Evolutionary conservation across 2,329 filamentous ascomycete genomes (phyloP).

Genomic region (Diaporthe citri): DNA sequence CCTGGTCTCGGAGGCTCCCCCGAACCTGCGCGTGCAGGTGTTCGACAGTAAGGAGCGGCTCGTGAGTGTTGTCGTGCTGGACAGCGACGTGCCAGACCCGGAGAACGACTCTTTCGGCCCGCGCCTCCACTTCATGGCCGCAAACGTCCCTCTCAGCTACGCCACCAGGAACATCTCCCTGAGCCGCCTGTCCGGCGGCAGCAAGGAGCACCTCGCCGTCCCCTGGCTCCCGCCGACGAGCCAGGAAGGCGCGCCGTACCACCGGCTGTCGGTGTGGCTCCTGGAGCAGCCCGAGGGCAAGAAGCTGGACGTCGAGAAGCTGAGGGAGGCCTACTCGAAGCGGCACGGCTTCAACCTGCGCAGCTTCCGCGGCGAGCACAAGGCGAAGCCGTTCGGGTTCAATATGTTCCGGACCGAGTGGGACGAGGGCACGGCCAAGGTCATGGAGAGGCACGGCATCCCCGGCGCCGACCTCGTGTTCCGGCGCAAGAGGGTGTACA

Average conservation of each 20-base stretch:
- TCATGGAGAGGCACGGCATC: slow-evolving; percentile 85
- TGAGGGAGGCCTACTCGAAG: slow-evolving; percentile 64
- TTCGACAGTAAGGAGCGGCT: slow-evolving; percentile 87
- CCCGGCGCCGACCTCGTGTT: slow-evolving; percentile 86
- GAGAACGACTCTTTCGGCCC: slow-evolving; percentile 81
- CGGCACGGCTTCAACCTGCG: slow-evolving; percentile 82
- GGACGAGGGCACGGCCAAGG: slow-evolving; percentile 88
- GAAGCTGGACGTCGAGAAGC: slow-evolving; percentile 67
- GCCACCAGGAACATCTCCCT: slow-evolving; percentile 41
- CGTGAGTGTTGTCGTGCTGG: slow-evolving; percentile 86
- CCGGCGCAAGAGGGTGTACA: slow-evolving; percentile 81
- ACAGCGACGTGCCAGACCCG: slow-evolving; percentile 88
- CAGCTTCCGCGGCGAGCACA: slow-evolving; percentile 78
- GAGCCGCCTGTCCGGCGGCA: slow-evolving; percentile 52
- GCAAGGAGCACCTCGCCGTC: slow-evolving; percentile 74
- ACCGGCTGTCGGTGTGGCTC: slow-evolving; percentile 86
- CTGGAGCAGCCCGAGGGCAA: slow-evolving; percentile 80
- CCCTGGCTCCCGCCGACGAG: slow-evolving; percentile 90
- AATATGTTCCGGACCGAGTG: slow-evolving; percentile 90
- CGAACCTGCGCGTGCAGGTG: slow-evolving; percentile 84
- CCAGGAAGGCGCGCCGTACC: slow-evolving; percentile 92
- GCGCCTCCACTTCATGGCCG: slow-evolving; percentile 89
- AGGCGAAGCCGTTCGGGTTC: slow-evolving; percentile 81
- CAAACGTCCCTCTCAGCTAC: slow-evolving; percentile 65
- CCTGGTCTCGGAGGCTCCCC: slow-evolving; percentile 77